These are phyloP conservation scores for Mortierella sp. DNA, from an alignment of 371 early-diverging fungal species.

Conservation along the genomic window DNA sequence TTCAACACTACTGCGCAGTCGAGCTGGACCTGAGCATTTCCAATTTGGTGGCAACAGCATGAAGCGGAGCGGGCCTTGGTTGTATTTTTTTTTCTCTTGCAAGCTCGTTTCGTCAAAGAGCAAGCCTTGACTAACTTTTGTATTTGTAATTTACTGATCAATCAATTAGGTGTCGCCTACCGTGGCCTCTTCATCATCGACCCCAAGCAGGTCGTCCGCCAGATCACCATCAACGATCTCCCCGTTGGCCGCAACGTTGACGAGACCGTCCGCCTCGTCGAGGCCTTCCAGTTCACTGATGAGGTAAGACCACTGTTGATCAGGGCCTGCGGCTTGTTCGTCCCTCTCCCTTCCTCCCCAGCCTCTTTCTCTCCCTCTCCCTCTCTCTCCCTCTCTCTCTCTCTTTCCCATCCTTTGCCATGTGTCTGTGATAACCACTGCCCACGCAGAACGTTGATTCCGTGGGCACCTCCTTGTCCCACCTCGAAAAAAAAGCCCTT, in stretches of 20 bases:
- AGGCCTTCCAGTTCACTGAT: constrained; percentile 96
- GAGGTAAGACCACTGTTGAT: constrained; percentile 46
- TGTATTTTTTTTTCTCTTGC: constrained; percentile 14
- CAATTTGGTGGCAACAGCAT: constrained; percentile 1
- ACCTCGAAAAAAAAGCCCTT: too few relatives aligned
- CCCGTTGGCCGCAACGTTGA: constrained; percentile 96
- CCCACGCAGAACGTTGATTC: too few relatives aligned
- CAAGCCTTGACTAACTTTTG: neutral
- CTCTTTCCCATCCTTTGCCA: too few relatives aligned
- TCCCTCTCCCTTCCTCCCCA: too few relatives aligned
- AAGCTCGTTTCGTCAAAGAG: too few relatives aligned
- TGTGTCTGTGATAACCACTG: too few relatives aligned
- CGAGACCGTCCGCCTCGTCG: constrained; percentile 94
- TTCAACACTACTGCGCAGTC: neutral
- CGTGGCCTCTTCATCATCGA: constrained; percentile 96
- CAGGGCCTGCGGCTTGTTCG: constrained; percentile 67
- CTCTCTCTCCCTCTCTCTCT: too few relatives aligned
- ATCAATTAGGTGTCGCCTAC: constrained; percentile 44
- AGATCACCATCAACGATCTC: constrained; percentile 81
- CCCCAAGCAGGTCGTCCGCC: constrained; percentile 84
- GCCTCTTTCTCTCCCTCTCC: too few relatives aligned
- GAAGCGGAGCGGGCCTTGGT: neutral
- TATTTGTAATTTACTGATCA: neutral
- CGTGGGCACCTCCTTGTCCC: too few relatives aligned
- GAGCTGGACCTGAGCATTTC: neutral